Evolutionary conservation across 1,284 basidiomycete genomes (phyloP), one percentile per base, ranked within the genome.

Genomic region (Trametes hirsuta): DNA sequence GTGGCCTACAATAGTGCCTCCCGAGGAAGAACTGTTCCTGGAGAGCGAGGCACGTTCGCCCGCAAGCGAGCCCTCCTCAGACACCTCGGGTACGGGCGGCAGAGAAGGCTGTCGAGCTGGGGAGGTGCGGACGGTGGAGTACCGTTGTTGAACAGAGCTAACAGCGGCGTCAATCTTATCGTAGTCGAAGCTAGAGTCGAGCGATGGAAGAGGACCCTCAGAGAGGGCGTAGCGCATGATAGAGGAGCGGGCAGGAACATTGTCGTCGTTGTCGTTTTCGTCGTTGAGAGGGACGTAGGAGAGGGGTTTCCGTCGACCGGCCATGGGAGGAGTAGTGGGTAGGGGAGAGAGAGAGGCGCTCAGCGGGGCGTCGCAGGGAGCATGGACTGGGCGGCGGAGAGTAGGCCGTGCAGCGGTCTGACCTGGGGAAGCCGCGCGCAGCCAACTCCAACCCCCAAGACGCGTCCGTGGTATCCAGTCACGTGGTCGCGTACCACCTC

Each of bases 211-310:
- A 15, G 65, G 59, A 1, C 55, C 52, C 42, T 69, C 64, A 1
- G 58, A 64, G 15, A 72, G 63, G 6, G 69, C 68, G 21, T 68
- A 67, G 44, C 67, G 62, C 56, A 58, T 64, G 14, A 66, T 57
- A 15, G 64, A 34, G 2, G 64, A 63, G 22, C 57, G 61, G 8
- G 58, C 53, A 9, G 61, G 59, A 15, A 52, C 60, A 35, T 50
- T 59, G 25, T 62, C 54, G 25, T 59, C 55, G 42, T 52, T 45
- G 35, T 64, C 63, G 21, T 64, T 53, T 21, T 49, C 39, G 47
- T 60, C 64, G 59, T 61, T 63, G 47, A 65, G 61, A 25, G 58
- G 64, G 45, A 56, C 47, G 34, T 65, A 65, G 1, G 56, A 54
- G 48, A 61, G 51, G 9, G 59, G 64, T 61, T 56, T 58, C 46